Evolutionary conservation across 2,329 filamentous ascomycete species (phyloP).

Genomic region (Aureobasidium sp.): DNA sequence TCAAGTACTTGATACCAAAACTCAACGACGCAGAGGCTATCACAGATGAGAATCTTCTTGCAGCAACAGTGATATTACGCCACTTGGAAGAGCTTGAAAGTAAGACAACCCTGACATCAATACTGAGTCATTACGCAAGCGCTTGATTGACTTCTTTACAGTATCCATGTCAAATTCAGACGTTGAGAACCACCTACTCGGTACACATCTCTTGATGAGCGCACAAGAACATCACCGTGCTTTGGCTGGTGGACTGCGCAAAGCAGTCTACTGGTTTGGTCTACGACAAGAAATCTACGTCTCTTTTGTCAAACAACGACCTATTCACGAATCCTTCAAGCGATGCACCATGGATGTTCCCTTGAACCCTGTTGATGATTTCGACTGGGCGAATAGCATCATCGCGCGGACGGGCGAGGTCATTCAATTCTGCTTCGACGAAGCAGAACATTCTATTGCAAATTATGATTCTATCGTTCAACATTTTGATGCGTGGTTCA

Average conservation of each 20-base stretch:
- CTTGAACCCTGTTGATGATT: constrained; percentile 44
- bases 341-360: constrained; percentile 47
- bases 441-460: constrained; percentile 25
- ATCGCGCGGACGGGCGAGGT: constrained; percentile 57
- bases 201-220: constrained; percentile 31
- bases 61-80: constrained; percentile 51
- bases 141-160: constrained; percentile 16
- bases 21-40: constrained; percentile 36
- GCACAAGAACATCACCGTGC: constrained; percentile 27
- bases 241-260: constrained; percentile 33
- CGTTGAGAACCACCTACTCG: constrained; percentile 24
- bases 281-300: constrained; percentile 55
- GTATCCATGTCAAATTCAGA: background rate
- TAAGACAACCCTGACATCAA: background rate
- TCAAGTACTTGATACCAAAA: constrained; percentile 46
- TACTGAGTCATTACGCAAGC: constrained; percentile 18
- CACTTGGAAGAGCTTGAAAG: constrained; percentile 52
- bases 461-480: background rate
- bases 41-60: constrained; percentile 47
- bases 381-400: constrained; percentile 54
- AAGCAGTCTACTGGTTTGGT: constrained; percentile 51
- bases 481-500: constrained; percentile 3
- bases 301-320: constrained; percentile 36
- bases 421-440: constrained; percentile 55
- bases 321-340: constrained; percentile 46